These are phyloP conservation scores for Eutrema salsugineum DNA, from an alignment of 441 rosid genomes.

Conservation along the genomic window DNA sequence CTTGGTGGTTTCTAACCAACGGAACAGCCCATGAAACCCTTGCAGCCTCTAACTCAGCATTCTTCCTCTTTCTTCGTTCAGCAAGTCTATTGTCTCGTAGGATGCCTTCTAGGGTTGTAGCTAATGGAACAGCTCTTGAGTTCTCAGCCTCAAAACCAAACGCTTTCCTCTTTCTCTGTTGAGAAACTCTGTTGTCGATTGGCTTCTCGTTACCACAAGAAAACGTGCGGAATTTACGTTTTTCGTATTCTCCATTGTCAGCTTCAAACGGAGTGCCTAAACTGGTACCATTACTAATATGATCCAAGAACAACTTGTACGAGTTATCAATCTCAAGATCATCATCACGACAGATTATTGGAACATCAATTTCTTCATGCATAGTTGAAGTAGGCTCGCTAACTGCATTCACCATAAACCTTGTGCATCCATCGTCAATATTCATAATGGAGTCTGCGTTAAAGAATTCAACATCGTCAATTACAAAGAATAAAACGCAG, in stretches of 20 bases:
- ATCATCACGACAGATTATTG: conserved; percentile 16
- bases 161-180: background rate
- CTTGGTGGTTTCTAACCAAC: background rate
- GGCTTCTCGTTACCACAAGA: background rate
- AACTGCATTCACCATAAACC: conserved; percentile 7
- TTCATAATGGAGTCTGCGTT: background rate
- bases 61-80: conserved; percentile 15
- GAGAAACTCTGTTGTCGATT: conserved; percentile 7
- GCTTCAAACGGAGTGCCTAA: background rate
- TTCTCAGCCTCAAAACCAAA: background rate
- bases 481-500: background rate
- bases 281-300: background rate
- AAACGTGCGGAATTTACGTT: background rate
- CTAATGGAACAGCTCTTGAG: background rate
- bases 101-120: background rate
- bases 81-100: conserved; percentile 15
- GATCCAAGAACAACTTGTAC: conserved; percentile 14
- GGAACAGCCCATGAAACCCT: background rate
- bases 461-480: background rate
- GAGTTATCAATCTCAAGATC: background rate
- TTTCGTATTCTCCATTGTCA: background rate
- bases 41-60: background rate
- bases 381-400: background rate
- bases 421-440: background rate
- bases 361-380: background rate